Evolutionary conservation across 768 basidiomycete genomes (phyloP), one percentile per base, ranked within the genome.

Genomic region (Glaciozyma martinii): DNA sequence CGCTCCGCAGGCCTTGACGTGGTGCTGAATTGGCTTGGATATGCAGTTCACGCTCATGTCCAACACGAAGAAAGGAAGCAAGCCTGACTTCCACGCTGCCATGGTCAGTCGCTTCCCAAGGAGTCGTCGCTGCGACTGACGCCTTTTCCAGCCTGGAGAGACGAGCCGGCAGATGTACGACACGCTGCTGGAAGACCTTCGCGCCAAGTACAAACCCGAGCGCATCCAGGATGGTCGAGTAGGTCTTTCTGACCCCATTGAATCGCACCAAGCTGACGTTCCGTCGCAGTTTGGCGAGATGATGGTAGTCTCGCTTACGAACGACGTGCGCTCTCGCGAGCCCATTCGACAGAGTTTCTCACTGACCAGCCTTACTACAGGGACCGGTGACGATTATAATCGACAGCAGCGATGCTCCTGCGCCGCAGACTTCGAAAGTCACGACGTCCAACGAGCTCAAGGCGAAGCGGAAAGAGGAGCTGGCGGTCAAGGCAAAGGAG

Each of bases 31-130:
- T 32, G 32, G 10, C 27, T n/a, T 43, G 8, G 29, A 7, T 1
- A 97, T 93, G 1, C 94, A 99, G 70, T 99, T 98, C 76, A 97
- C 94, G 1, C 80, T 99, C 21, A 77, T 92, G 74, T 93, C 92
- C 23, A 86, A 87, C 65, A 90, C 90, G 23, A 80, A 81, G 59
- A 95, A 95, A 76, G 93, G 91, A 0, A 32, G 49, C 75, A 91
- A 92, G 73, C 89, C 89, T 10, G 93, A 97, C 76, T 99, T 97
- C 73, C 94, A 97, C 77, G 83, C 82, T 33, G 92, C 93, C 2
- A 95, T 95, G 93, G 67, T 63, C 37, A 15, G 32, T 27, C 50
- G 1, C 15, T 16, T 27, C 30, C 29, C 16, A 19, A 12, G 18
- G 13, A 8, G 18, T 65, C 32, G 25, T 46, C 3, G 60, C 9